phyloP scores from a whole-genome alignment of 2,329 filamentous ascomycete genomes.

The Trichoderma citrinoviride region DNA sequence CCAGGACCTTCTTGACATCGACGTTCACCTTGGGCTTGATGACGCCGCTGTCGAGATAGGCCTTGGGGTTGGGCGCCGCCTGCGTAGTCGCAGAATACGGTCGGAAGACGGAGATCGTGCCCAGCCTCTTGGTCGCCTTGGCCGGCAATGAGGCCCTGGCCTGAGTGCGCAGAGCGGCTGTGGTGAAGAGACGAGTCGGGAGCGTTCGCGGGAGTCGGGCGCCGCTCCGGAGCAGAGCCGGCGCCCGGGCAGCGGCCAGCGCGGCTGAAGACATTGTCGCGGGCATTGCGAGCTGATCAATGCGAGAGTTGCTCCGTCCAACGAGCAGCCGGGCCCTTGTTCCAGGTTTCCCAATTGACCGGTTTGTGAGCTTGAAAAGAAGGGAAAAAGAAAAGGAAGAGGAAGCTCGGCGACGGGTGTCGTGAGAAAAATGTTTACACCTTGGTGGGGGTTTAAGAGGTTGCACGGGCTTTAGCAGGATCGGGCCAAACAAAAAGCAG shows the following conservation, averaged over 20 bases:
- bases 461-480: neutral
- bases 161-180: conserved; percentile 35
- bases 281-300: conserved; percentile 40
- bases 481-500: neutral
- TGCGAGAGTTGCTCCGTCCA: conserved; percentile 37
- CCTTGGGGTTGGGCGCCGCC: conserved; percentile 75
- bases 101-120: conserved; percentile 46
- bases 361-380: conserved; percentile 25
- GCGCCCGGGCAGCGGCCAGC: conserved; percentile 54
- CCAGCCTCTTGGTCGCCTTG: conserved; percentile 44
- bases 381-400: conserved; percentile 20
- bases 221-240: conserved; percentile 56
- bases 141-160: conserved; percentile 36
- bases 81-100: conserved; percentile 50
- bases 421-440: neutral
- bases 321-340: conserved; percentile 35
- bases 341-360: conserved; percentile 32
- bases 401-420: neutral
- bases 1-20: conserved; percentile 93
- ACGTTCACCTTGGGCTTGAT: conserved; percentile 77
- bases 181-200: conserved; percentile 47
- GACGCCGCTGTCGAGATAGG: conserved; percentile 84
- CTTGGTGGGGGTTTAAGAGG: conserved; percentile 8
- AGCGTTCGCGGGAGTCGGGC: conserved; percentile 47
- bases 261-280: conserved; percentile 38